These are phyloP conservation scores for Suillus spraguei DNA, from an alignment of 768 basidiomycete species.

Conservation along the genomic window DNA sequence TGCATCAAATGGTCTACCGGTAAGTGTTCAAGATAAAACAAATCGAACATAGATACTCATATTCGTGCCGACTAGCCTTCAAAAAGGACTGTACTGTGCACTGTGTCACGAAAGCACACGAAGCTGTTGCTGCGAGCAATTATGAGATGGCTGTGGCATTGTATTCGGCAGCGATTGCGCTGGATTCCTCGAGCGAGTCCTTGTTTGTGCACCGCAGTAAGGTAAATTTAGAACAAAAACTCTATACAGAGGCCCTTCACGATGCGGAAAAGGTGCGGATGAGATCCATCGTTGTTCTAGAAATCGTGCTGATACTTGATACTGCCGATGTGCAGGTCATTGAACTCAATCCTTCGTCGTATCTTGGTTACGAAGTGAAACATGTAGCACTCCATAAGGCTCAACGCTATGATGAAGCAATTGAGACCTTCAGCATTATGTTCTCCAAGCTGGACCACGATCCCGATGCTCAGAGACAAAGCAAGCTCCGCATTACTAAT, in stretches of 20 bases:
- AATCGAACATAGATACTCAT: neutral
- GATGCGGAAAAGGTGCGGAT: conserved; percentile 1
- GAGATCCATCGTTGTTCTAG: neutral
- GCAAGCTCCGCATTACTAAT: neutral
- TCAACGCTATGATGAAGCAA: neutral
- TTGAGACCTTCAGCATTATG: neutral
- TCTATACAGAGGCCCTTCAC: neutral
- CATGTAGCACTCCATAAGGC: neutral
- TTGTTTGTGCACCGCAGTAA: neutral
- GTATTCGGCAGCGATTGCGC: neutral
- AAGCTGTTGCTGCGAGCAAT: neutral
- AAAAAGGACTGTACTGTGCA: neutral
- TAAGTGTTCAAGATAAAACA: no score
- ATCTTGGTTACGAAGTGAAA: neutral
- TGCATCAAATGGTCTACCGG: neutral
- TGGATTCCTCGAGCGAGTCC: neutral
- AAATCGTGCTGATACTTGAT: neutral
- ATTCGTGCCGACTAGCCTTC: neutral
- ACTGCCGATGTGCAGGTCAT: neutral
- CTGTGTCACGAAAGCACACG: neutral
- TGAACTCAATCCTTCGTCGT: neutral
- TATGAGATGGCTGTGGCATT: neutral
- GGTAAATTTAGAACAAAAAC: neutral
- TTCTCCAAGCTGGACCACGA: neutral
- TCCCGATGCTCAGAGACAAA: neutral